Conservation (phyloP, 345 rosid species). For the Moringa oleifera region DNA sequence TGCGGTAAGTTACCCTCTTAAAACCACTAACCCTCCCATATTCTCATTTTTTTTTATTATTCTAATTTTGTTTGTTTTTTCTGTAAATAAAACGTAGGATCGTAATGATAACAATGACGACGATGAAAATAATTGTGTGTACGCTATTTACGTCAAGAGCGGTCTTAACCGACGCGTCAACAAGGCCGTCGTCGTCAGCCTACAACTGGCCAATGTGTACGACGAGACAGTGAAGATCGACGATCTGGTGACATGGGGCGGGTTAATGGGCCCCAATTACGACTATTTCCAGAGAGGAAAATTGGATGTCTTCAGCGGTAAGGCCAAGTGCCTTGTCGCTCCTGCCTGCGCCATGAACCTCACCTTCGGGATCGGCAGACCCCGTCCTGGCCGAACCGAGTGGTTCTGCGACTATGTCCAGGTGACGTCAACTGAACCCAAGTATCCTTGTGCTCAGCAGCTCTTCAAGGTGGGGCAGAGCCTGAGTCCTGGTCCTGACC, state of each 20-base stretch:
- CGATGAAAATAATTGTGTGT: too few relatives aligned
- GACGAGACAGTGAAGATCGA: not conserved
- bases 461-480: not conserved
- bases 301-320: not conserved
- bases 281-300: not conserved
- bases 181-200: not conserved
- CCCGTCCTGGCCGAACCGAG: too few relatives aligned
- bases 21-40: too few relatives aligned
- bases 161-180: not conserved
- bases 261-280: not conserved
- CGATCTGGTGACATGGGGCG: not conserved
- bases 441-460: not conserved
- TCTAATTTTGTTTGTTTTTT: too few relatives aligned
- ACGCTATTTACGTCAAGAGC: not conserved
- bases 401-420: not conserved
- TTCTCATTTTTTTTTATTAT: too few relatives aligned
- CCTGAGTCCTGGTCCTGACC: too few relatives aligned
- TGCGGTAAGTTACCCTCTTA: too few relatives aligned
- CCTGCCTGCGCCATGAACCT: not conserved
- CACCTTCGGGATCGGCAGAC: not conserved
- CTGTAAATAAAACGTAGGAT: too few relatives aligned
- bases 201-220: not conserved
- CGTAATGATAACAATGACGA: too few relatives aligned
- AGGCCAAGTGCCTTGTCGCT: not conserved
- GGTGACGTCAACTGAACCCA: not conserved